Evolutionary conservation across 2,329 filamentous ascomycete genomes (phyloP), one percentile per base, ranked within the genome.

Genomic region (Akanthomyces dipterigenus): DNA sequence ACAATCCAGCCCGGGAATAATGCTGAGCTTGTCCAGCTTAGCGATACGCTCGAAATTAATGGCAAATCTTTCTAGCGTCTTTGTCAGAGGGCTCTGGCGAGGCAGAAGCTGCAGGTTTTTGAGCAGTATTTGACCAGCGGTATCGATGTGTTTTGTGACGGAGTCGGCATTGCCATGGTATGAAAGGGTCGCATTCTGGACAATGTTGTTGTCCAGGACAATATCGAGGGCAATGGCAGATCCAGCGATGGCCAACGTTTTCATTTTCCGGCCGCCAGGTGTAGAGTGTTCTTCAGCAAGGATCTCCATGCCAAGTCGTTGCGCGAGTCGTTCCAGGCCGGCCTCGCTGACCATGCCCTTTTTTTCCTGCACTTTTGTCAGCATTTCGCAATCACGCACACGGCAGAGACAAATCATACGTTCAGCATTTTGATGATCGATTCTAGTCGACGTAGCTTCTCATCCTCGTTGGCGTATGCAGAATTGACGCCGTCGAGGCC

Each of bases 271-370:
- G 20, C 78, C 77, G 31, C 76, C 76, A 20, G 75, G 75, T 34
- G 77, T 77, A 48, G 73, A 77, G 50, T 78, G 69, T 31, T 80
- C 78, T 66, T 88, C 85, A 76, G 83, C 86, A 14, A 88, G 73
- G 61, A 79, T 81, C 63, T 88, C 86, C 43, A 89, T 76, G n/a
- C 88, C 88, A 59, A 88, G 80, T 60, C 84, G 80, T 67, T 84
- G 82, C 9, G 86, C 88, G 34, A 93, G 76, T 59, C 88, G 81
- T 71, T 89, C 86, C n/a, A 95, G 78, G 2, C 88, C 88, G 34
- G 88, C 85, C 68, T 90, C 88, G 66, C 88, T 90, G 42, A 93
- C 85, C 45, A 86, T 76, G 4, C 88, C 88, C 64, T 84, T 83
- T 66, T 73, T 77, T 62, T 78, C 74, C 71, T 76, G 36, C 9